Percentiles rank a stretch among this genome's conserved stretches.
Conservation (phyloP, 805 yeast species). For the Cyberlindnera subsufficiens region DNA sequence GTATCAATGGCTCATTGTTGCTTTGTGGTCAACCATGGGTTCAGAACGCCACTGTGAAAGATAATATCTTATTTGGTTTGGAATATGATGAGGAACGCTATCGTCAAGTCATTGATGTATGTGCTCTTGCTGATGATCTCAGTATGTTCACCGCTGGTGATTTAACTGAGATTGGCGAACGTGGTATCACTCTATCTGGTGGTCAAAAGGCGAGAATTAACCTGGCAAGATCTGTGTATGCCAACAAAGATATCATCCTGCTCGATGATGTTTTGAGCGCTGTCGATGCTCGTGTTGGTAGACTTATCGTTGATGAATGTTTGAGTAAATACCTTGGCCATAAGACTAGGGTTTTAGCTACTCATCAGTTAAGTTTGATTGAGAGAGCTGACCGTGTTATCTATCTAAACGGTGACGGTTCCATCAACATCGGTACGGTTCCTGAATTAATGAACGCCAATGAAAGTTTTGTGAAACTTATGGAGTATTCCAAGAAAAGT, state of each 20-base stretch:
- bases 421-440: conserved; percentile 49
- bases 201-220: conserved; percentile 75
- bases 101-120: conserved; percentile 46
- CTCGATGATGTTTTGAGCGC: conserved; percentile 73
- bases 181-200: conserved; percentile 72
- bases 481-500: conserved; percentile 34
- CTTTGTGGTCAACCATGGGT: conserved; percentile 63
- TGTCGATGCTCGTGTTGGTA: conserved; percentile 74
- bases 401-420: conserved; percentile 58
- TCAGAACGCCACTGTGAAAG: conserved; percentile 65
- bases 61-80: conserved; percentile 58
- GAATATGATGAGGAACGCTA: conserved; percentile 44
- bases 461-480: conserved; percentile 39
- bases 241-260: conserved; percentile 53
- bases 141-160: conserved; percentile 62
- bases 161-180: conserved; percentile 65
- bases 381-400: conserved; percentile 58
- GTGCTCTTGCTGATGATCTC: conserved; percentile 55
- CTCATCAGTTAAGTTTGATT: conserved; percentile 68
- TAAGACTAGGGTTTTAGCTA: conserved; percentile 64
- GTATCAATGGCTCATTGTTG: conserved; percentile 41
- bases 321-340: conserved; percentile 43
- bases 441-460: conserved; percentile 39
- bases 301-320: conserved; percentile 59
- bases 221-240: conserved; percentile 67